phyloP scores from a whole-genome alignment of 2,329 filamentous ascomycete genomes.

The Penicillium sp. region DNA sequence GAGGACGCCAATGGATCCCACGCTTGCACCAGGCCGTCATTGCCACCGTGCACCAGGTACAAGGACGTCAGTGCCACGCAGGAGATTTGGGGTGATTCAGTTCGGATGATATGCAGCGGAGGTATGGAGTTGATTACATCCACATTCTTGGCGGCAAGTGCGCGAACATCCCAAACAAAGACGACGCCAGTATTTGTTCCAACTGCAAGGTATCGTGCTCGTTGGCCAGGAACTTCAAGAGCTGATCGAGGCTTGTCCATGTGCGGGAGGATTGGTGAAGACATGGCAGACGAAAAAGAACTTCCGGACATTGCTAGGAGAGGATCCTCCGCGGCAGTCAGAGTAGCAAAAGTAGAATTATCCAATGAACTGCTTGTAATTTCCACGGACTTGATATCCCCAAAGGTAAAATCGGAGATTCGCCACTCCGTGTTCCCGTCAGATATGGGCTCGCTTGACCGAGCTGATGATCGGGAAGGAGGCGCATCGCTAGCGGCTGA shows the following conservation, averaged over 20 bases:
- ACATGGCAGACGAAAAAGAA: slow-evolving; percentile 52
- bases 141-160: slow-evolving; percentile 52
- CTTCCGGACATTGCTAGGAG: slow-evolving; percentile 55
- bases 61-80: slow-evolving; percentile 77
- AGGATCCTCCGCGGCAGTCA: slow-evolving; percentile 74
- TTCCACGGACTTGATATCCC: slow-evolving; percentile 53
- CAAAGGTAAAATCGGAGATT: slow-evolving; percentile 57
- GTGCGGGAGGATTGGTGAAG: slow-evolving; percentile 48
- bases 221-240: slow-evolving; percentile 73
- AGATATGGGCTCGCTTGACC: slow-evolving; percentile 30
- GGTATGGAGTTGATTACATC: slow-evolving; percentile 56
- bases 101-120: slow-evolving; percentile 77
- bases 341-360: slow-evolving; percentile 63
- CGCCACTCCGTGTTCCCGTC: slow-evolving; percentile 60
- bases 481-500: slow-evolving; percentile 20
- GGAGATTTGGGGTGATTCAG: slow-evolving; percentile 82
- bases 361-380: slow-evolving; percentile 71
- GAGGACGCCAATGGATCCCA: slow-evolving; percentile 93
- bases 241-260: slow-evolving; percentile 40
- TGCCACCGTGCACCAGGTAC: slow-evolving; percentile 87
- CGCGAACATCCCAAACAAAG: slow-evolving; percentile 78
- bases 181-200: slow-evolving; percentile 76
- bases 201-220: slow-evolving; percentile 72
- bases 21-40: slow-evolving; percentile 88
- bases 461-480: slow-evolving; percentile 31